Evolutionary conservation across 2,329 filamentous ascomycete genomes (phyloP), one percentile per base, ranked within the genome.

Genomic region (Aspergillus sp.): DNA sequence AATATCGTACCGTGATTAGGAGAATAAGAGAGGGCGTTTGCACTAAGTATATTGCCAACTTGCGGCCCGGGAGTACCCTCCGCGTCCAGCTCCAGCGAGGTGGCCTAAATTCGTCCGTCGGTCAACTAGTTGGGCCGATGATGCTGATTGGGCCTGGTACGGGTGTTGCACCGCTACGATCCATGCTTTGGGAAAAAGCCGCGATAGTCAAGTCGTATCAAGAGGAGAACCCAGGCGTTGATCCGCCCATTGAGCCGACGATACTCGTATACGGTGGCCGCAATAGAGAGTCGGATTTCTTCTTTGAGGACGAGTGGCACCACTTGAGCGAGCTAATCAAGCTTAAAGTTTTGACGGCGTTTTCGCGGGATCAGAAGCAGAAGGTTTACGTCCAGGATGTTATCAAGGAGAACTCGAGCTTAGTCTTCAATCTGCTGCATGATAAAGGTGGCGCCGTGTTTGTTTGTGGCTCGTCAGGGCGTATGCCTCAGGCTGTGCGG

Each of bases 1-100:
- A 93, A 70, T 98, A 96, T 74, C 86, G 87, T 61, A 96, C 93
- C 1, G 86, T 96, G 26, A 89, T 96, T 58, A 90, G 90, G 68
- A 89, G 89, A 60, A 88, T 90, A 3, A 85, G 95, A 17, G 84
- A 93, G 67, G 95, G 95, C 1, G 87, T 99, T 48, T 97, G 93
- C 73, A 96, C 95, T 5, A 85, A 90, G 22, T 98, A 97, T 70
- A 81, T 98, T 17, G 83, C 88, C 18, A 80, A 81, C 4, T 80
- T 98, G 0, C 72, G 74, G 4, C 75, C 79, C 0, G 83, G 82
- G 1, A 85, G 86, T 9, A 73, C 74, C 0, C 76, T 96, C 15
- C 80, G 74, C 22, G 80, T 96, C 15, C 79, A 81, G 2, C 68
- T 87, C 62, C 74, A 82, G 76, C 76, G 81, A 70, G 78, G 82